Conservation (phyloP, 2,329 filamentous ascomycete species). For the Fusarium marasasianum region DNA sequence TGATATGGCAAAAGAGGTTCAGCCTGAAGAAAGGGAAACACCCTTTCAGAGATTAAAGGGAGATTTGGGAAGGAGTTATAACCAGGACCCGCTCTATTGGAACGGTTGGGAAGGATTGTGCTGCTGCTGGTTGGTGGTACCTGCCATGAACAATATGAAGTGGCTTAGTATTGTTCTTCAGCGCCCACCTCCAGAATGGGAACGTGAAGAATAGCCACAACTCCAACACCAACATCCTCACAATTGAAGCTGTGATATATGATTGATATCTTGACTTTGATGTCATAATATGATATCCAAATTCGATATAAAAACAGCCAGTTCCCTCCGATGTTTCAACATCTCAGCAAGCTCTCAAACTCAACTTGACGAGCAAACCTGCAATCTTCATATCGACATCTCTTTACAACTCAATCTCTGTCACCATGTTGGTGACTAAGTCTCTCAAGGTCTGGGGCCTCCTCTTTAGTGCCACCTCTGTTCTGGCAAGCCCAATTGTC, state of each 20-base stretch:
- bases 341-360: neutral
- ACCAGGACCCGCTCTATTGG: neutral
- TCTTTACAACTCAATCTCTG: neutral
- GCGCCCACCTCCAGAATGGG: constrained; percentile 13
- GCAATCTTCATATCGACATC: neutral
- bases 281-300: neutral
- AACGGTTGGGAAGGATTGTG: constrained; percentile 6
- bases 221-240: neutral
- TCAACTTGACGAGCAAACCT: neutral
- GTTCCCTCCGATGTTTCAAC: neutral
- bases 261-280: neutral
- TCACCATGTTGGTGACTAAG: constrained; percentile 8
- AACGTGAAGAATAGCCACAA: constrained; percentile 9
- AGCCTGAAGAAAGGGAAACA: neutral
- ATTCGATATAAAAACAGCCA: constrained; percentile 24
- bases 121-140: constrained; percentile 20
- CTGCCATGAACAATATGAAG: constrained; percentile 40
- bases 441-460: constrained; percentile 12
- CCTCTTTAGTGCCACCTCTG: constrained; percentile 12
- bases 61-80: neutral
- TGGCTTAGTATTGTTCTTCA: constrained; percentile 40
- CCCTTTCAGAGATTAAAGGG: neutral
- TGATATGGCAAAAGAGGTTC: neutral
- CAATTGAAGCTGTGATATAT: neutral
- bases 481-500: constrained; percentile 26